Base-by-base conservation (phyloP, 2,329 filamentous ascomycete species). In the Aspergillus costaricaensis region DNA sequence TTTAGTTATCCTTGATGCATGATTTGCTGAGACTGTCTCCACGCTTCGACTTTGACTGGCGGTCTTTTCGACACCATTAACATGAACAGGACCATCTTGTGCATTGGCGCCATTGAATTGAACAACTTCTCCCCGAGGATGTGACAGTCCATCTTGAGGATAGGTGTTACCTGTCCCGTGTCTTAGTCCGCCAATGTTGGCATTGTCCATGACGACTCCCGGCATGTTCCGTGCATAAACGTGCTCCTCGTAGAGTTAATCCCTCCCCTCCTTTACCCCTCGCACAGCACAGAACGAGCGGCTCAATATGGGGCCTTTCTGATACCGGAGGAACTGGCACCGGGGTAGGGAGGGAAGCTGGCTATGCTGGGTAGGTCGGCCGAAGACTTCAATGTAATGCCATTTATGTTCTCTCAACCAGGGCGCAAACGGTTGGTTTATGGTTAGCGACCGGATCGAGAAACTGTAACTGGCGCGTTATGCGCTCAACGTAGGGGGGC, bases 141-240 rank as follows among this genome's bases (percentile, higher is more conserved):
- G 64, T 17, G 67, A 55, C 32, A 65, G 57, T 55, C 67, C 69
- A 63, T 75, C 72, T 21, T 65, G 65, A n/a, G 60, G 47, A 57
- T 71, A 68, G 55, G 63, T 65, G 43, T 61, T 58, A 57, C 59
- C 65, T 54, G 67, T 58, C 49, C 67, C 68, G 52, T 62, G 68
- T 56, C 64, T 62, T 58, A 68, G 65, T 67, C 67, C 68, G 61
- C 71, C 70, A 55, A 67, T 57, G 49, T 65, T 73, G 65, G 65
- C 67, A 69, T 75, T 68, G 57, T 77, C 76, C 76, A 78, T 78
- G 68, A 77, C 66, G 69, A 78, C 71, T 59, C 76, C 76, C 68
- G 76, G 76, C 76, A 78, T 78, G 55, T 59, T 76, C 72, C 75
- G 56, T 63, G 59, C 38, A 57, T 55, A 55, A 39, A 39, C 50